Evolutionary conservation across 192 early-diverging fungal species (phyloP), one percentile per base, ranked within the genome.

Genomic region (Rhizophagus prolifer): DNA sequence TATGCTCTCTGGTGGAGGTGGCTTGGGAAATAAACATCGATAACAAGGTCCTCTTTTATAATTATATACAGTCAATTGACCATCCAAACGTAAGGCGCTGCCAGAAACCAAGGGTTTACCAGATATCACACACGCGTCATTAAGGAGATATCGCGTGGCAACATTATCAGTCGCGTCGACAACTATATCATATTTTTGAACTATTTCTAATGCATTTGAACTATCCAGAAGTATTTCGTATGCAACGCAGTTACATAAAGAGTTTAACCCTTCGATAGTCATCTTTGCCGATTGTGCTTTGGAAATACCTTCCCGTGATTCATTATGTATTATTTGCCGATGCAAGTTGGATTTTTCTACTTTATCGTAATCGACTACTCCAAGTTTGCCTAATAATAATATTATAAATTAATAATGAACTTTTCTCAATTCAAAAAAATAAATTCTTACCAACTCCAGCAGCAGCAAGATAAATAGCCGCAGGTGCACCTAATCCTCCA

Each of bases 1-100:
- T 38, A 97, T 91, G 9, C 94, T 88, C 67, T 94, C 94, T 4
- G 93, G 82, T 25, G 96, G 95, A 21, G 97, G 97, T 23, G 97
- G 97, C 41, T 79, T 90, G 0, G 97, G 96, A 80, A 96, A 96
- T 74, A 99, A 82, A 81, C 97, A 99, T 47, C 97, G 91, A 81
- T 97, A 99, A 83, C 97, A 99, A 16, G 97, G 97, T 19, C 96
- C 94, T 38, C 88, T 89, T 34, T 90, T 81, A 80, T 97, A 87
- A 80, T 99, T 94, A 82, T 97, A 98, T n/a, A 96, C 88, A 0
- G 96, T 95, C 63, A 99, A 86, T 89, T 98, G 97, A 13, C 97
- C 97, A 70, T 99, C 97, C 76, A 95, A 87, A 50, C 93, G 79
- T 36, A 99, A 81, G 0, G 97, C 97, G 75, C 93, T 94, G 62